A percentile compares a stretch with the other conserved stretches of the same genome.
Conservation (phyloP, 305 asterid species). For the Coffea humblotiana region DNA sequence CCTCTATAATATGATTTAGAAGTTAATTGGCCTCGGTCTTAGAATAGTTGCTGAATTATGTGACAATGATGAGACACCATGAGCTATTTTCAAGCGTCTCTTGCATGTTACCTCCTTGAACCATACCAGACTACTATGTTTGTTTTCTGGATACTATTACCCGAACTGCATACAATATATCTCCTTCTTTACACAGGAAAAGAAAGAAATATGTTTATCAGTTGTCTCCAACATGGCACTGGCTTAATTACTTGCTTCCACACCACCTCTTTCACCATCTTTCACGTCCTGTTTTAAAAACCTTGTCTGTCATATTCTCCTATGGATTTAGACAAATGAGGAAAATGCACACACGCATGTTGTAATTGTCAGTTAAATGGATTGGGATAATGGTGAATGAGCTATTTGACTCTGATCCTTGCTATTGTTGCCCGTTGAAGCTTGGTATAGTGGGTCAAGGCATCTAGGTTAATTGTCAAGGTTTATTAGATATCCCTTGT, state of each 20-base stretch:
- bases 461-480: conserved; percentile 4
- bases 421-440: background rate
- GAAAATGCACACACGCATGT: background rate
- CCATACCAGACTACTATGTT: background rate
- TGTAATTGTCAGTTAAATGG: background rate
- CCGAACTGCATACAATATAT: background rate
- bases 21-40: background rate
- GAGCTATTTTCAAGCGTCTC: background rate
- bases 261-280: background rate
- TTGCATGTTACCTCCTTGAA: background rate
- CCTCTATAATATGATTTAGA: background rate
- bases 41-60: background rate
- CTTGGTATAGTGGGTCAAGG: background rate
- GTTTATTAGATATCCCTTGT: background rate
- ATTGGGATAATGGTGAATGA: background rate
- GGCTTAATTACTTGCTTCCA: background rate
- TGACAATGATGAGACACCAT: background rate
- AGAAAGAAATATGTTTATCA: background rate
- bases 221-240: background rate
- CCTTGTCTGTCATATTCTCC: background rate
- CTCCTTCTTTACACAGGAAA: background rate
- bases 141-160: background rate
- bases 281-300: background rate
- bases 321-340: background rate
- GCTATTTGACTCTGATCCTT: background rate